Conservation (phyloP, 2,329 filamentous ascomycete species). For the Tolypocladium inflatum region DNA sequence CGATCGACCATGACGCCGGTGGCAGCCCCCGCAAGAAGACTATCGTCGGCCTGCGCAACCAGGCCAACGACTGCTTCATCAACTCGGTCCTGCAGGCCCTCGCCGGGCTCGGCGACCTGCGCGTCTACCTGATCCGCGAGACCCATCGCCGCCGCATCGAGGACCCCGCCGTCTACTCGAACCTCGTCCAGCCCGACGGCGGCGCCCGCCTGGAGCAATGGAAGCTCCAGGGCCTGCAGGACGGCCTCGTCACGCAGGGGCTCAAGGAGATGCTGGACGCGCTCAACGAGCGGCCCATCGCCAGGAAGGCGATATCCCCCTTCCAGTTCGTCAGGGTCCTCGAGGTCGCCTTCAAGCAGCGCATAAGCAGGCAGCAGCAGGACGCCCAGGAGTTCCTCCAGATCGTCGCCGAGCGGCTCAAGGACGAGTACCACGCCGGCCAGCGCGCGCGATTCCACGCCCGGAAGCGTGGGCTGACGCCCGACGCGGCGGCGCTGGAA, state of each 20-base stretch:
- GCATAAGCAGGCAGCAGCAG: slow-evolving; percentile 90
- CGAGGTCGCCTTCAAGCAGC: slow-evolving; percentile 78
- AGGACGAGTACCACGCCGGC: slow-evolving; percentile 89
- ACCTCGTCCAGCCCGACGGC: slow-evolving; percentile 42
- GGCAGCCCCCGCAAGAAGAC: slow-evolving; percentile 61
- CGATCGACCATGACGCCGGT: slow-evolving; percentile 76
- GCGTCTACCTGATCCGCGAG: slow-evolving; percentile 86
- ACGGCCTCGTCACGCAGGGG: slow-evolving; percentile 73
- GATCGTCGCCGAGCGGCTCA: slow-evolving; percentile 81
- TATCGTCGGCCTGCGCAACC: slow-evolving; percentile 80
- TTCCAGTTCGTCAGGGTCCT: slow-evolving; percentile 74
- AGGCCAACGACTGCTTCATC: slow-evolving; percentile 94
- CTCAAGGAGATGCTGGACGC: slow-evolving; percentile 88
- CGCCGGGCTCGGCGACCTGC: slow-evolving; percentile 79
- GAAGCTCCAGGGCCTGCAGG: slow-evolving; percentile 62
- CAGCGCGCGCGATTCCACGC: slow-evolving; percentile 59
- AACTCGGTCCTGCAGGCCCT: slow-evolving; percentile 93
- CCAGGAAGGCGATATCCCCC: slow-evolving; percentile 87
- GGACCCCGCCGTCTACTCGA: slow-evolving; percentile 63
- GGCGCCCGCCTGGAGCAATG: slow-evolving; percentile 39
- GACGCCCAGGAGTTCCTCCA: slow-evolving; percentile 97
- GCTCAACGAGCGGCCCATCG: slow-evolving; percentile 86
- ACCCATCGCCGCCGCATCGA: slow-evolving; percentile 76
- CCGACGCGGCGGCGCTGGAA: not conserved
- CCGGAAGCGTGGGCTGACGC: slow-evolving; percentile 17